A percentile compares a stretch with the other conserved stretches of the same genome.
phyloP scores from a whole-genome alignment of 2,329 filamentous ascomycete genomes.

The Pochonia chlamydosporia region DNA sequence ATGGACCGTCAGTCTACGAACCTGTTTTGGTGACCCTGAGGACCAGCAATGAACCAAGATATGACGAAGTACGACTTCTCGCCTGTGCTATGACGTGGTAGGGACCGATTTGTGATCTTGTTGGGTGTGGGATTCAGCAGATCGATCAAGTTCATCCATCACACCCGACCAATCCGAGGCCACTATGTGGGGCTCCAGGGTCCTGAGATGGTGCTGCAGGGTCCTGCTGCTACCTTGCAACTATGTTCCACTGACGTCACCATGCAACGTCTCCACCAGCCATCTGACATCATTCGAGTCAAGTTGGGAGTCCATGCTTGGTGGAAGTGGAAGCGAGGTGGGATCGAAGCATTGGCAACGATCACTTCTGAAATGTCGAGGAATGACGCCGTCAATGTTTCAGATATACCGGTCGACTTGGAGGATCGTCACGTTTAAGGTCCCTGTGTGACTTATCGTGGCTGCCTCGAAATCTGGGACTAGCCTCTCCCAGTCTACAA shows the following conservation, averaged over 20 bases:
- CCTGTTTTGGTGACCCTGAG: background rate
- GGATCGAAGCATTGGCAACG: background rate
- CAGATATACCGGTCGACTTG: too few relatives aligned
- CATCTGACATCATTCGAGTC: conserved; percentile 20
- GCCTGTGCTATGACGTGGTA: conserved; percentile 6
- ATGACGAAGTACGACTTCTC: conserved; percentile 25
- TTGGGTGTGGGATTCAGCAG: conserved; percentile 2
- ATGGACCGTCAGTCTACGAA: background rate
- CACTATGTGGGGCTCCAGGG: conserved; percentile 2
- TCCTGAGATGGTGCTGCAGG: conserved; percentile 3
- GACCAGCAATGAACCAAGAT: conserved; percentile 1
- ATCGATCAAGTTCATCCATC: background rate
- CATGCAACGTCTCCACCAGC: conserved; percentile 7
- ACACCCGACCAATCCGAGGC: background rate
- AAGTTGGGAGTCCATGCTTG: background rate
- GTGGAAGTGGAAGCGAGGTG: background rate
- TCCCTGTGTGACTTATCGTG: too few relatives aligned
- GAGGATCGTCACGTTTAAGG: too few relatives aligned
- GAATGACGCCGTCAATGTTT: too few relatives aligned
- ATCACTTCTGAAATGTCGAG: too few relatives aligned
- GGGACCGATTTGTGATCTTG: conserved; percentile 2
- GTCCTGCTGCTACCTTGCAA: conserved; percentile 11
- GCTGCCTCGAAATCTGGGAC: too few relatives aligned
- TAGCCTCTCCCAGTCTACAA: too few relatives aligned
- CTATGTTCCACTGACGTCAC: conserved; percentile 21